Base-by-base conservation (phyloP, 495 filamentous ascomycete genomes). In the Aspergillus panamensis region DNA sequence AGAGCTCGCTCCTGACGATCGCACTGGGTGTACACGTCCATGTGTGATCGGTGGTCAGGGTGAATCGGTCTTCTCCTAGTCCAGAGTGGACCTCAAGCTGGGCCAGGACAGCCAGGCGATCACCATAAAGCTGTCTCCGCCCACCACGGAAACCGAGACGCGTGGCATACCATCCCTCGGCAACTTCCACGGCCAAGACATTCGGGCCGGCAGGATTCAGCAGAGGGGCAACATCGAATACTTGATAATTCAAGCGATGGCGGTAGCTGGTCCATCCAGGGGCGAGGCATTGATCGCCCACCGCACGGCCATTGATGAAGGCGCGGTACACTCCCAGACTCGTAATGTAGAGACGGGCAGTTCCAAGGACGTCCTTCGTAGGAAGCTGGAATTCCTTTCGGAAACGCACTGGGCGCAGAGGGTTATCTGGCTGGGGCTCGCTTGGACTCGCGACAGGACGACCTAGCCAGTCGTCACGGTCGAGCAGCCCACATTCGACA, bases 231-330 rank as follows among this genome's bases (percentile, higher is more conserved):
- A 84, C 75, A 58, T 84, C 79, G 48, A 77, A 80, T 0, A 75
- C 73, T 54, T 82, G 74, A 59, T 83, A 84, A 6, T 73, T 66
- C 21, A 78, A 67, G 5, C 79, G 73, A 63, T 81, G 70, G 0
- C 70, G 67, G 57, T 82, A 84, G 33, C 74, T 77, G 17, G 79
- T 77, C 80, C 81, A 84, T 0, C 81, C 82, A 0, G 81, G 81
- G 9, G 82, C 66, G 52, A 73, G 56, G 9, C 55, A 60, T 42
- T 71, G 65, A 68, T 80, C 72, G 0, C 81, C 80, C n/a, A 82
- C 77, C 44, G 62, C 57, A 8, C 57, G 48, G 1, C 78, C 80
- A 62, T 84, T 83, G 51, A 84, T 73, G 16, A 67, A 70, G 5
- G 75, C 73, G 30, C 77, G 74, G 51, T 81, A 84, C 6, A 83